Base-by-base conservation (phyloP, 257 asterid species). In the Solanum bukasovii region DNA sequence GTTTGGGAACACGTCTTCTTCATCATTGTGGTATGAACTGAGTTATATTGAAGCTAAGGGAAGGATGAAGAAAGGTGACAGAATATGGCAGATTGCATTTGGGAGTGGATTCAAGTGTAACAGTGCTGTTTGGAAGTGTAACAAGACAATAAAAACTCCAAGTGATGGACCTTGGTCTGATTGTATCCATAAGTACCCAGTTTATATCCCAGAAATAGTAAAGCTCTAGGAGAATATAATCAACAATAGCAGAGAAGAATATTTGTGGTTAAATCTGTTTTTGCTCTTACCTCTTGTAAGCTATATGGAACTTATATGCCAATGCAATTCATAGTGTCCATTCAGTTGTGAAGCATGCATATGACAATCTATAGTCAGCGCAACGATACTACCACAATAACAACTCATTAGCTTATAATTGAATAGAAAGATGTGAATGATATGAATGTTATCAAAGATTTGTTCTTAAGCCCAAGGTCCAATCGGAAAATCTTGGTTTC, bases 101-200 rank as follows among this genome's bases (percentile, higher is more conserved):
- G 92, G 92, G 88, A 90, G 92, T 83, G 92, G 92, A 42, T 90
- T 90, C 35, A 90, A 90, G 90, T 90, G 92, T 87, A 88, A 90
- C 87, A 90, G 92, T 84, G 92, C 92, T 68, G 91, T 83, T 63
- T 90, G 92, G 92, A 81, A 87, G 65, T 90, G 92, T 61, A 88
- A 90, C 85, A 90, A 46, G 59, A 88, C 83, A 49, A 68, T 59
- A 13, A 78, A 87, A 40, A 7, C 35, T n/a, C 75, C 73, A 6
- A 37, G 2, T 16, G 73, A 86, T 38, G 82, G 84, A 31, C 88
- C 84, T n/a, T 86, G 88, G 88, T 59, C 73, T 31, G 88, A 86
- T 63, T 72, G 84, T 78, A 72, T 86, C 68, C 84, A 86, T 34
- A 37, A 86, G 23, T 85, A 85, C 78, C 87, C 87, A 65, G 87